Conservation (phyloP, 352 stramenopile genomes). For the Saprolegnia parasitica region DNA sequence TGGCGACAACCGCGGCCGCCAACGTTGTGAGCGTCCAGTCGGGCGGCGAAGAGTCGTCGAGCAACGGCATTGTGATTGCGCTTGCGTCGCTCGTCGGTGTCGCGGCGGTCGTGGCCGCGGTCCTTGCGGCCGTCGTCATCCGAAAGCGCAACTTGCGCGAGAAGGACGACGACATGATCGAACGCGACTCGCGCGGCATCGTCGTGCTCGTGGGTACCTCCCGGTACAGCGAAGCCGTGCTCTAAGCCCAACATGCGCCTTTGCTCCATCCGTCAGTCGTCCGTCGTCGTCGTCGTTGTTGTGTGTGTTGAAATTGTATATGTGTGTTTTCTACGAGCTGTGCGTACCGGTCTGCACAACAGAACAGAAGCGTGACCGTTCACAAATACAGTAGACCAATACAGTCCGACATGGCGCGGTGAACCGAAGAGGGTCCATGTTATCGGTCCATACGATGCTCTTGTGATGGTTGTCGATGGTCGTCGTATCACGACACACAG, state of each 20-base stretch:
- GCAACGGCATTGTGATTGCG: neutral
- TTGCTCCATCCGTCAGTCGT: no score
- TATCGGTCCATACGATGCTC: no score
- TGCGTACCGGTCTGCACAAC: no score
- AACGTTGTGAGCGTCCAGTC: slow-evolving; percentile 10
- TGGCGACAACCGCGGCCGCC: neutral
- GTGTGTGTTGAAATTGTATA: neutral
- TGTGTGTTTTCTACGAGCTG: neutral
- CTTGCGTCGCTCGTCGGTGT: slow-evolving; percentile 9
- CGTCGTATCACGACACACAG: no score
- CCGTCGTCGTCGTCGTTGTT: neutral
- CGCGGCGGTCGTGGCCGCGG: slow-evolving; percentile 1
- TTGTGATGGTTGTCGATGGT: no score
- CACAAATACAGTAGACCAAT: neutral
- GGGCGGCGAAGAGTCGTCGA: neutral
- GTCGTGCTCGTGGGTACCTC: slow-evolving; percentile 11
- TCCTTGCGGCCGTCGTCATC: slow-evolving; percentile 4
- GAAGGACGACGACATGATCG: slow-evolving; percentile 19
- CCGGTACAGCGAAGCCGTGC: slow-evolving; percentile 7
- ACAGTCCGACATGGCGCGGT: no score
- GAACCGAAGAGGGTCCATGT: no score
- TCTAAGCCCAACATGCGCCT: neutral
- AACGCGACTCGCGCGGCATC: slow-evolving; percentile 25
- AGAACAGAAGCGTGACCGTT: neutral
- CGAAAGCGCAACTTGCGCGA: slow-evolving; percentile 27